Evolutionary conservation across 345 rosid genomes (phyloP).

Genomic region (Salix suchowensis): DNA sequence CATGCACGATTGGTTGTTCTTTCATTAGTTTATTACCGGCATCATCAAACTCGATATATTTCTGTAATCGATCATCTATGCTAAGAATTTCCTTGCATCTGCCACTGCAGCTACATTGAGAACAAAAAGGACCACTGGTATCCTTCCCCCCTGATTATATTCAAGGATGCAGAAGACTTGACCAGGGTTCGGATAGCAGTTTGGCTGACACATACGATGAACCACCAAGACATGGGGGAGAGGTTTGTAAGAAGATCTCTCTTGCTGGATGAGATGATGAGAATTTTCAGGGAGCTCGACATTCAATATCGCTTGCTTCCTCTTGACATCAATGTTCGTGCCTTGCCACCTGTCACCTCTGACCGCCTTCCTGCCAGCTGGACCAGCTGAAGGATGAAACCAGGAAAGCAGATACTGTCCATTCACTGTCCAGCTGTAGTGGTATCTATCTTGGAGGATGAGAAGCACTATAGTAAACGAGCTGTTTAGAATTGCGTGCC

Average conservation of each 20-base stretch:
- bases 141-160: slow-evolving; percentile 26
- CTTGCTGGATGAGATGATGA: slow-evolving; percentile 30
- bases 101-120: slow-evolving; percentile 18
- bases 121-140: slow-evolving; percentile 30
- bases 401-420: neutral
- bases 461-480: neutral
- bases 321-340: slow-evolving; percentile 27
- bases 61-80: neutral
- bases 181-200: slow-evolving; percentile 17
- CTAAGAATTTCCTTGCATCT: neutral
- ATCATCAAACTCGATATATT: neutral
- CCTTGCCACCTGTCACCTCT: slow-evolving; percentile 13
- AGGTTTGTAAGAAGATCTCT: slow-evolving; percentile 24
- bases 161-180: slow-evolving; percentile 22
- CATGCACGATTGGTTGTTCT: neutral
- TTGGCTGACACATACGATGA: slow-evolving; percentile 26
- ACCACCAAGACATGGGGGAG: slow-evolving; percentile 38
- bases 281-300: slow-evolving; percentile 26
- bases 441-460: neutral
- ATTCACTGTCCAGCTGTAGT: neutral
- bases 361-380: slow-evolving; percentile 22
- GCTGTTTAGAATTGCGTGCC: neutral
- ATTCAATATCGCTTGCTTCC: slow-evolving; percentile 28
- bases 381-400: neutral
- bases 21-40: too few species aligned